Conservation (phyloP, 495 filamentous ascomycete genomes). For the Usnea hakonensis region DNA sequence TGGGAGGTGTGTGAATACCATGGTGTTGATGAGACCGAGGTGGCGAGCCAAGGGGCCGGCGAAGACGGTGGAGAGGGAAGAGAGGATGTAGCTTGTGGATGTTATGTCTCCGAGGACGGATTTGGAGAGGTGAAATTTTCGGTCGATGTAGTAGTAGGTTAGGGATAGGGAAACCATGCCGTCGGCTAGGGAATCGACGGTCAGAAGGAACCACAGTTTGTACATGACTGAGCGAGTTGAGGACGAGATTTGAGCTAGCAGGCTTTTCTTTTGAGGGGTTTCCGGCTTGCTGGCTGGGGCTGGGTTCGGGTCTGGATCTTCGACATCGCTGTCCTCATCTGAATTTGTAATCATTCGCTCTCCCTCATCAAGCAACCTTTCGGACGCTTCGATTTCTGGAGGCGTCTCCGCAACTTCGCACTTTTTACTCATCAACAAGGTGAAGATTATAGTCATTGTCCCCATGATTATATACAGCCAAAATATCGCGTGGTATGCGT, state of each 20-base stretch:
- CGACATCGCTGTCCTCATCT: conserved; percentile 10
- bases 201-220: conserved; percentile 66
- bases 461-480: conserved; percentile 61
- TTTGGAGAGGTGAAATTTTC: conserved; percentile 63
- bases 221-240: conserved; percentile 54
- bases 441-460: conserved; percentile 55
- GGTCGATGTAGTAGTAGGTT: conserved; percentile 69
- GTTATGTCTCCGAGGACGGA: conserved; percentile 63
- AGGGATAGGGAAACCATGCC: conserved; percentile 59
- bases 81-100: conserved; percentile 55
- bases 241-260: conserved; percentile 44
- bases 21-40: conserved; percentile 75
- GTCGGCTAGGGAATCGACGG: conserved; percentile 69
- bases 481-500: conserved; percentile 63
- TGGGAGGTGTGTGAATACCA: conserved; percentile 81
- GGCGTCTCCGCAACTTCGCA: conserved; percentile 41
- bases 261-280: conserved; percentile 14
- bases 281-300: no score
- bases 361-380: conserved; percentile 13
- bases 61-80: conserved; percentile 60
- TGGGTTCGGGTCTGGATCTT: conserved; percentile 16
- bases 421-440: conserved; percentile 47
- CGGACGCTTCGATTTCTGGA: neutral
- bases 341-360: conserved; percentile 22
- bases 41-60: conserved; percentile 65